Percentiles rank a stretch among this genome's conserved stretches.
Conservation (phyloP, 2,329 filamentous ascomycete genomes). For the Botryotinia convoluta region DNA sequence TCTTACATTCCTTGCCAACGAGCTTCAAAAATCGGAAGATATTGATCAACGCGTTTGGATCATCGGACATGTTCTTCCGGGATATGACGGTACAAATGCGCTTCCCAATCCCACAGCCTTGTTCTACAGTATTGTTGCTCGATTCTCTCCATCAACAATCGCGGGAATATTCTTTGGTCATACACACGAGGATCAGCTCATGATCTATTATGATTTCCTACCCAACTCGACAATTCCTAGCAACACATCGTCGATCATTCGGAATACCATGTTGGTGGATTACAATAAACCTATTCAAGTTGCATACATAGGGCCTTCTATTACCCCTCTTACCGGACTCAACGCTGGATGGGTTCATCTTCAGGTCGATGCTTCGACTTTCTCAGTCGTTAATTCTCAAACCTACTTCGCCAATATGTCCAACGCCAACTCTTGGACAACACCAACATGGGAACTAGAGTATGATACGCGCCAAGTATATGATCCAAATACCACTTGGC, state of each 20-base stretch:
- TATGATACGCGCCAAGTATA: conserved; percentile 34
- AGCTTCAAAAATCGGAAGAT: conserved; percentile 33
- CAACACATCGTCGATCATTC: conserved; percentile 4
- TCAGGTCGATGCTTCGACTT: conserved; percentile 34
- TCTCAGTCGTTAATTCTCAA: conserved; percentile 34
- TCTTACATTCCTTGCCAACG: conserved; percentile 30
- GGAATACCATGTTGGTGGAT: conserved; percentile 32
- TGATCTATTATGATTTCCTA: conserved; percentile 36
- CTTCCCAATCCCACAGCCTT: conserved; percentile 33
- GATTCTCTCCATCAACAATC: conserved; percentile 33
- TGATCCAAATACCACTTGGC: conserved; percentile 28
- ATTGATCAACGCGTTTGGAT: conserved; percentile 33
- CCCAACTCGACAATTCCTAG: conserved; percentile 13
- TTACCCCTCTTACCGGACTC: conserved; percentile 35
- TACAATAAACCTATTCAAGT: conserved; percentile 31
- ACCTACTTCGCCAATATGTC: conserved; percentile 36
- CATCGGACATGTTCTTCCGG: conserved; percentile 33
- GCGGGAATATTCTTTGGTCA: conserved; percentile 39
- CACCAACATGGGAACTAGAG: conserved; percentile 36
- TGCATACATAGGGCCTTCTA: conserved; percentile 34
- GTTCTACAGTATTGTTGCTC: conserved; percentile 34
- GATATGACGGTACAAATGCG: conserved; percentile 30
- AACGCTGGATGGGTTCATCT: conserved; percentile 36
- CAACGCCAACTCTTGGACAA: conserved; percentile 31
- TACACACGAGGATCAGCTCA: conserved; percentile 39